Conservation (phyloP, 352 stramenopile genomes). For the Pythium chondricola region DNA sequence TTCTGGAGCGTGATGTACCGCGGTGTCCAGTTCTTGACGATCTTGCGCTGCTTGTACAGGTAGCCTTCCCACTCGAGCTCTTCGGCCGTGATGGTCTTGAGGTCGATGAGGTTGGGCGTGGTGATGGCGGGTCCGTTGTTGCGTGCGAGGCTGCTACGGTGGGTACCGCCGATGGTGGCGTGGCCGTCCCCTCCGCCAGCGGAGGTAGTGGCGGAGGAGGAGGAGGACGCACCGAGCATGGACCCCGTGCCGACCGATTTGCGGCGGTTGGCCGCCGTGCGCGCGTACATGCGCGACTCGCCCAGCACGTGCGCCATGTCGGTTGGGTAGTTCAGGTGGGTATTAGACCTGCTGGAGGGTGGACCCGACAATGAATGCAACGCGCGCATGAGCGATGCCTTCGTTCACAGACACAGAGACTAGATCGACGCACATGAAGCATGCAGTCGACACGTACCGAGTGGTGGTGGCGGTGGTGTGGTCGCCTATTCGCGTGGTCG, state of each 20-base stretch:
- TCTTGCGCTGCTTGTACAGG: constrained; percentile 86
- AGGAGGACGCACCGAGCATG: constrained; percentile 4
- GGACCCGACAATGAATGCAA: no score
- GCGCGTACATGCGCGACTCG: constrained; percentile 18
- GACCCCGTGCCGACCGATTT: constrained; percentile 20
- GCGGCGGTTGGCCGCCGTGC: constrained; percentile 13
- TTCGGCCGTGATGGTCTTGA: constrained; percentile 82
- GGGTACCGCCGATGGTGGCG: constrained; percentile 1
- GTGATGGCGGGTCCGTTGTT: constrained; percentile 22
- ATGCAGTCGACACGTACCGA: no score
- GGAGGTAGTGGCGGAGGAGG: background rate
- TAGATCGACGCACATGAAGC: no score
- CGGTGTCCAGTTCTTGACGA: constrained; percentile 86
- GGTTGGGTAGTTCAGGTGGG: background rate
- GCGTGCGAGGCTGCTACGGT: constrained; percentile 13
- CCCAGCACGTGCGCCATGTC: constrained; percentile 16
- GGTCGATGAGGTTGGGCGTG: constrained; percentile 79
- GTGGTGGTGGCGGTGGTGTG: no score
- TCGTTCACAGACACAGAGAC: no score
- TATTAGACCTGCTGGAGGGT: no score
- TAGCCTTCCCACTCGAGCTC: constrained; percentile 87
- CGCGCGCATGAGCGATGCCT: no score
- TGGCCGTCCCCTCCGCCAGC: background rate
- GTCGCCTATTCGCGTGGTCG: no score
- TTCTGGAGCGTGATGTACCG: constrained; percentile 85